Evolutionary conservation across 2,329 filamentous ascomycete species (phyloP).

Genomic region (Annulohypoxylon truncatum): DNA sequence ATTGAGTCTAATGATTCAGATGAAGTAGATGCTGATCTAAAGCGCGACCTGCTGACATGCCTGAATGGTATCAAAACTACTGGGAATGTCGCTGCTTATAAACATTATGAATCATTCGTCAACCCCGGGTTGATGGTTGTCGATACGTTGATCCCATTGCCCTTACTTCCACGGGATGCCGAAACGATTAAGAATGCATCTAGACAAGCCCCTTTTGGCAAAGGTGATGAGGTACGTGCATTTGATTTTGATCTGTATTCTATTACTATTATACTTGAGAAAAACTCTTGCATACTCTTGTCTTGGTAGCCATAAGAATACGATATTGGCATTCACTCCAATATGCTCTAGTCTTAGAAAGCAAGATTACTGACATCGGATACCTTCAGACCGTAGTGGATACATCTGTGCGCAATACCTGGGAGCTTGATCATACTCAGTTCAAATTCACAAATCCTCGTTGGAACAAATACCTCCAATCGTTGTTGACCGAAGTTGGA

Average conservation of each 20-base stretch:
- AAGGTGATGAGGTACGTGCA: slow-evolving; percentile 46
- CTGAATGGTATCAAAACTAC: slow-evolving; percentile 36
- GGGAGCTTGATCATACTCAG: slow-evolving; percentile 52
- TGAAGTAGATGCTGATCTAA: not conserved
- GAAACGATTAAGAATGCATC: slow-evolving; percentile 42
- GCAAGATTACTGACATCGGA: not conserved
- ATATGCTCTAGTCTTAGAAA: too few relatives aligned
- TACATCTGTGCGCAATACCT: slow-evolving; percentile 53
- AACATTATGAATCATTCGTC: slow-evolving; percentile 20
- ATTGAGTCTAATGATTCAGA: too few relatives aligned
- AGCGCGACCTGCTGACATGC: not conserved
- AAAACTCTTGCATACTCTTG: too few relatives aligned
- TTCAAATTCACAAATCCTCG: slow-evolving; percentile 53
- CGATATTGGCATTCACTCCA: not conserved
- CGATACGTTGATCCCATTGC: slow-evolving; percentile 44
- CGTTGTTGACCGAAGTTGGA: slow-evolving; percentile 43
- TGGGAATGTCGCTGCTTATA: slow-evolving; percentile 35
- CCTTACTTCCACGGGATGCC: slow-evolving; percentile 44
- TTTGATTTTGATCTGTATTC: not conserved
- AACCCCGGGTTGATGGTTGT: slow-evolving; percentile 47
- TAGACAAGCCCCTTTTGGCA: slow-evolving; percentile 52
- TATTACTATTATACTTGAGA: too few relatives aligned
- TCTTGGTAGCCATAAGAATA: too few relatives aligned
- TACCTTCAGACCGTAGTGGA: slow-evolving; percentile 51
- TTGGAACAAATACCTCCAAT: slow-evolving; percentile 50